A percentile compares a stretch with the other conserved stretches of the same genome.
Evolutionary conservation across 2,329 filamentous ascomycete species (phyloP).

Genomic region (Fusarium sororula): DNA sequence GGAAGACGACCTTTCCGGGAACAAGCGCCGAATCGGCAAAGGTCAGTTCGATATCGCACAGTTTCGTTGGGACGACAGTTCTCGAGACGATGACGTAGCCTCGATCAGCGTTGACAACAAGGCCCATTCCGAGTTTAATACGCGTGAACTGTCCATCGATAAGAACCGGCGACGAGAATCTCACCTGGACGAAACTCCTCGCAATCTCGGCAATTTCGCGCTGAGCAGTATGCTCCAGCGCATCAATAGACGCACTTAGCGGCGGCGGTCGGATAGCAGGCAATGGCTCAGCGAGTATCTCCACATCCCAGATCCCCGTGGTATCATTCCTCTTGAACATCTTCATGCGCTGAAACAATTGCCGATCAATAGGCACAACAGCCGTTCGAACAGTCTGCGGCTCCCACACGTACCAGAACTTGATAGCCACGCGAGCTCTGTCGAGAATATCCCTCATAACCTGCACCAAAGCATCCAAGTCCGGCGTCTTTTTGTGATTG

Average conservation of each 20-base stretch:
- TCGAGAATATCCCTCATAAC: constrained; percentile 20
- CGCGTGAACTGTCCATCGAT: constrained; percentile 73
- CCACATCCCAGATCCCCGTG: constrained; percentile 93
- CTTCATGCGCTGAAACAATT: constrained; percentile 96
- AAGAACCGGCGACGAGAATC: constrained; percentile 92
- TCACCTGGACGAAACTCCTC: constrained; percentile 91
- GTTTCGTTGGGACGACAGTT: constrained; percentile 92
- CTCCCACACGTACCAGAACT: constrained; percentile 22
- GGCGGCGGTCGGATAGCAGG: constrained; percentile 77
- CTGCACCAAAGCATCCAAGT: constrained; percentile 68
- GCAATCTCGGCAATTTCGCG: constrained; percentile 90
- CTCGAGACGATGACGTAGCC: constrained; percentile 92
- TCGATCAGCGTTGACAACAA: constrained; percentile 95
- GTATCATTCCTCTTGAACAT: constrained; percentile 88
- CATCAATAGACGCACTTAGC: constrained; percentile 87
- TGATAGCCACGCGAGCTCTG: constrained; percentile 13
- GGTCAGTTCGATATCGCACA: constrained; percentile 95
- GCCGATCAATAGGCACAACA: constrained; percentile 90
- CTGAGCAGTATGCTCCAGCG: constrained; percentile 86
- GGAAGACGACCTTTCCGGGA: constrained; percentile 90
- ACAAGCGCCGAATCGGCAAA: constrained; percentile 98
- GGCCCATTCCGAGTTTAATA: constrained; percentile 90
- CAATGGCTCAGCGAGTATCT: constrained; percentile 81
- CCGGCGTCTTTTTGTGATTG: constrained; percentile 85
- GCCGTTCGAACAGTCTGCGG: constrained; percentile 88